Base-by-base conservation (phyloP, 1,284 basidiomycete species). In the Microstroma glucosiphilum region DNA sequence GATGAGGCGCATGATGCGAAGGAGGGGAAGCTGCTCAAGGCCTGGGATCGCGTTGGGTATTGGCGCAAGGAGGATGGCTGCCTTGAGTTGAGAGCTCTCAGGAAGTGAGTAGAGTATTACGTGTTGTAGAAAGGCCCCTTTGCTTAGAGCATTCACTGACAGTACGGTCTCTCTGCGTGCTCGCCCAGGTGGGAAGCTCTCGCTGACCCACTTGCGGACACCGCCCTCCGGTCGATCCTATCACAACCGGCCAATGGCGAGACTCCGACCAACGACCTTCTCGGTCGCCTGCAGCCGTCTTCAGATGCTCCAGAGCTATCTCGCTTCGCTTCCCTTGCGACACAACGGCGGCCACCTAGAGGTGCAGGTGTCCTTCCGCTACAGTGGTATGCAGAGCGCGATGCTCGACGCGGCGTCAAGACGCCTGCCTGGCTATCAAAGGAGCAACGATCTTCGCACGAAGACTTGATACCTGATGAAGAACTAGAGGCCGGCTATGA, bases 11-110 rank as follows among this genome's bases (percentile, higher is more conserved):
- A 6, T 25, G 21, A 13, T 15, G 21, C 6, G 51, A 19, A 26
- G 6, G 51, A 54, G 51, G 51, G 26, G 6, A 26, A 17, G 51
- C 51, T 25, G 3, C 51, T 54, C 21, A 13, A 15, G 17, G 25
- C 51, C 6, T 54, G 51, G 51, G 51, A 54, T 54, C 15, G 51
- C 21, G 21, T 26, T 15, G 17, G 13, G 6, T 19, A 23, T 19
- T 54, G 51, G 51, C 51, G 19, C 2, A 25, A 54, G 51, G 51
- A 54, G 15, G 51, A 54, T 25, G 51, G 51, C 19, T 54, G 51
- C 21, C 25, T 54, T 7, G 21, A 19, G 19, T 13, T 54, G 51
- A 54, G 51, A 6, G 51, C 51, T 17, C 25, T 54, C 8, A 54
- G 19, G 13, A 26, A 21, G 21, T 54, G 19, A 25, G 51, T 19